Evolutionary conservation across 352 stramenopile genomes (phyloP).

Genomic region (Pythium guiyangense): DNA sequence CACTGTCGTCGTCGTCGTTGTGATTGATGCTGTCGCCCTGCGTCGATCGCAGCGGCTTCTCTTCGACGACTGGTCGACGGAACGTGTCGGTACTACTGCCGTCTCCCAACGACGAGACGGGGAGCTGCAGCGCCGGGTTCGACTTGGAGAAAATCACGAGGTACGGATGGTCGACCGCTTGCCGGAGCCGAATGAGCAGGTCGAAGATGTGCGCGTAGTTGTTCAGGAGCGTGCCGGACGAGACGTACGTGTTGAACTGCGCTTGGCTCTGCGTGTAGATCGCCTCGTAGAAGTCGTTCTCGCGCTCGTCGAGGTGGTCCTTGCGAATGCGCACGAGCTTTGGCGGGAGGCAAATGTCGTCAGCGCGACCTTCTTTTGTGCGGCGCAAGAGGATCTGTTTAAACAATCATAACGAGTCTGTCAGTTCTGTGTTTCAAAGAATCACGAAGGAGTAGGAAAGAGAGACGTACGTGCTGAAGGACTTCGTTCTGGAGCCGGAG

Average conservation of each 20-base stretch:
- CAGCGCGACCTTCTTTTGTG: slow-evolving; percentile 97
- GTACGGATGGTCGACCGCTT: slow-evolving; percentile 99
- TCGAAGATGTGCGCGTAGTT: slow-evolving; percentile 99
- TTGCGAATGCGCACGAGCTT: slow-evolving; percentile 88
- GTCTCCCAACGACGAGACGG: slow-evolving; percentile 13
- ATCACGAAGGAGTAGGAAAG: slow-evolving; percentile 2
- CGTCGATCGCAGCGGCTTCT: slow-evolving; percentile 48
- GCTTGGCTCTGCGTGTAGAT: slow-evolving; percentile 97
- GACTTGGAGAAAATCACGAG: slow-evolving; percentile 91
- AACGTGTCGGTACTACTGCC: slow-evolving; percentile 9
- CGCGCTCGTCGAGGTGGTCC: slow-evolving; percentile 82
- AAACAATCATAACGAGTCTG: too few species aligned
- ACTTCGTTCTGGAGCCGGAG: slow-evolving; percentile 94
- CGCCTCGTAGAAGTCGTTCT: slow-evolving; percentile 99
- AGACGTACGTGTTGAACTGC: slow-evolving; percentile 98
- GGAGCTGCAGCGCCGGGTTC: slow-evolving; percentile 72
- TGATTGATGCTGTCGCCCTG: slow-evolving; percentile 20
- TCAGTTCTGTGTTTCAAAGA: background rate
- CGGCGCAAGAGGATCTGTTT: slow-evolving; percentile 92
- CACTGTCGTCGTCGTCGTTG: slow-evolving; percentile 20
- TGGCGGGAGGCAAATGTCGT: slow-evolving; percentile 89
- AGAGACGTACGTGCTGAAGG: slow-evolving; percentile 70
- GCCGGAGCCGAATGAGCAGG: slow-evolving; percentile 96
- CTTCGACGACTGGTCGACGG: slow-evolving; percentile 43
- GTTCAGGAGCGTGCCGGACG: slow-evolving; percentile 97